Evolutionary conservation across 352 stramenopile genomes (phyloP), one percentile per base, ranked within the genome.

Genomic region (Pythium utonaiense): DNA sequence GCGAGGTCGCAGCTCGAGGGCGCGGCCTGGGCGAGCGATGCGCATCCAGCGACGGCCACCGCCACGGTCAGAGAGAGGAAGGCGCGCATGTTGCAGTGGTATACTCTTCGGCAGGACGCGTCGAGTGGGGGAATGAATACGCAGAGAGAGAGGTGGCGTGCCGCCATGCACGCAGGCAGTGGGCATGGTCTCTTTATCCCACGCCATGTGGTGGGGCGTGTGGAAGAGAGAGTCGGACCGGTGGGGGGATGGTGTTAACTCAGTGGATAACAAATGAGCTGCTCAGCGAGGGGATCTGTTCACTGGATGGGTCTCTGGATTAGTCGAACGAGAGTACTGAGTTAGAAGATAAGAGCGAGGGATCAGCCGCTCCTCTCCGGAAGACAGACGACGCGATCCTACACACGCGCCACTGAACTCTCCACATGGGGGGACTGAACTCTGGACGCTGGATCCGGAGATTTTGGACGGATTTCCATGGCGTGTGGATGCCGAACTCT

Each of bases 81-180:
- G 13, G 54, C 16, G 22, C 21, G 42, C 54, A 52, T 50, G 24
- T 7, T 54, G 44, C n/a, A 16, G 22, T 2, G 25, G 31, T 28
- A 13, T 24, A 66, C 59, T 66, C 59, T 55, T 55, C 33, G 47
- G 50, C 55, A 17, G 3, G 28, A 51, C 28, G 57, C 49, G 57
- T 64, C 59, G 59, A 66, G 59, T 66, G 59, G 51, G 42, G 44
- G 45, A 66, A 66, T 66, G 58, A 54, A n/a, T 25, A 24, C 17
- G 50, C n/a, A 54, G 27, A 22, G 22, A 44, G 38, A 22, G 24
- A 42, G 47, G 44, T 24, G 12, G 16, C 31, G 9, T 38, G 3
- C 31, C 16, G 17, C 36, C 36, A 42, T 45, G 17, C 17, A 38
- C 31, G n/a, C n/a, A n/a, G n/a, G n/a, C n/a, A n/a, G n/a, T n/a